Evolutionary conservation across 805 yeast species (phyloP).

Genomic region (Grigorovia yakushimaensis): DNA sequence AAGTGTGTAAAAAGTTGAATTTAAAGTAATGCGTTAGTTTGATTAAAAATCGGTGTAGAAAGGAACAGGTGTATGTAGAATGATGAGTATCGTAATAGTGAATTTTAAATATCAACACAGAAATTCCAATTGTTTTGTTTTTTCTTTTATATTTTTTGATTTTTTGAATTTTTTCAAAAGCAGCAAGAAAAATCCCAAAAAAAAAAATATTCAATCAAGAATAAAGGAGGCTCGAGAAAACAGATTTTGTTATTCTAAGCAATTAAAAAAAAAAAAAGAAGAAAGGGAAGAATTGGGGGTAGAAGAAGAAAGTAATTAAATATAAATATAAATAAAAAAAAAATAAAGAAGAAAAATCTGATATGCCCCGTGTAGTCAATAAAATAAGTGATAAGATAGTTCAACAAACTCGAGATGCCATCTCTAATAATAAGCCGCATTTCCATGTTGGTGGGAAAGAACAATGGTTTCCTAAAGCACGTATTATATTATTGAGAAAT

Average conservation of each 20-base stretch:
- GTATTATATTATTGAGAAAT: constrained; percentile 73
- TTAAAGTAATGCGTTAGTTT: too few species aligned
- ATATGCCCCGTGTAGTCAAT: constrained; percentile 1
- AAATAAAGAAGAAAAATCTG: background rate
- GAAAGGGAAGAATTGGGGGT: background rate
- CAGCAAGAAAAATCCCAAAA: background rate
- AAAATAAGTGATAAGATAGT: constrained; percentile 18
- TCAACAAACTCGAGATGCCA: constrained; percentile 38
- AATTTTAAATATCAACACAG: too few species aligned
- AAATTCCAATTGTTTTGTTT: too few species aligned
- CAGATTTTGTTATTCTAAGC: too few species aligned
- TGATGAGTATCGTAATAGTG: too few species aligned
- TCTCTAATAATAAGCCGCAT: constrained; percentile 49
- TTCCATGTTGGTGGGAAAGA: constrained; percentile 71
- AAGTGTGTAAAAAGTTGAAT: too few species aligned
- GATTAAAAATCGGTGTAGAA: too few species aligned
- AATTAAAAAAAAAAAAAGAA: background rate
- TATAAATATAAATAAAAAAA: too few species aligned
- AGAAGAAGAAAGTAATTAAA: too few species aligned
- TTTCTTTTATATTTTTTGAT: too few species aligned
- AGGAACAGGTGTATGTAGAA: too few species aligned
- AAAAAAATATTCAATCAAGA: constrained; percentile 1
- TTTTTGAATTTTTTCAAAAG: background rate
- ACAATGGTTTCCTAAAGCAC: constrained; percentile 77
- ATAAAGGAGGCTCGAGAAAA: background rate